Percentiles rank a stretch among this genome's conserved stretches.
Conservation (phyloP, 768 basidiomycete species). For the Kondoa subrosea region DNA sequence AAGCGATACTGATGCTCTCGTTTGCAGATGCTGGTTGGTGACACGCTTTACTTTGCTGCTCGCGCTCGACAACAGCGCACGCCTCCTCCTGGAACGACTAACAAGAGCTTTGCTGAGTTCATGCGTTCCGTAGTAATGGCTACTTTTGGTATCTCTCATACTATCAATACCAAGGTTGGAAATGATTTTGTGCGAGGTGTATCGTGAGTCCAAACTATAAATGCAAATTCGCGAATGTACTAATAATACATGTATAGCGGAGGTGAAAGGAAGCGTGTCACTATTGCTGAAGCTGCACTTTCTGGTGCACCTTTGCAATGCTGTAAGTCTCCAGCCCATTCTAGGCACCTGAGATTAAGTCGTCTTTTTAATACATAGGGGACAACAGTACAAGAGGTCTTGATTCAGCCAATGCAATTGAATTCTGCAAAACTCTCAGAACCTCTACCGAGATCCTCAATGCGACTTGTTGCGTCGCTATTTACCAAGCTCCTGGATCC, state of each 20-base stretch:
- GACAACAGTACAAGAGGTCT: conserved; percentile 58
- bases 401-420: conserved; percentile 37
- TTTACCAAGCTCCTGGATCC: conserved; percentile 17
- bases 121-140: conserved; percentile 36
- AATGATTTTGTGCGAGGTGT: conserved; percentile 37
- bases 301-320: conserved; percentile 31
- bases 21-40: conserved; percentile 45
- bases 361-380: too few relatives aligned
- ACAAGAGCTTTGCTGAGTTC: conserved; percentile 31
- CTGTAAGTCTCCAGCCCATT: too few relatives aligned
- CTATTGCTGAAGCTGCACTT: conserved; percentile 36
- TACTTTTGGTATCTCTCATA: conserved; percentile 43
- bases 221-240: too few relatives aligned
- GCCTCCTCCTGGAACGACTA: conserved; percentile 27
- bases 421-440: conserved; percentile 38
- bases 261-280: conserved; percentile 38
- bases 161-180: conserved; percentile 35
- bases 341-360: too few relatives aligned
- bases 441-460: conserved; percentile 35
- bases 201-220: too few relatives aligned
- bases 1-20: background rate
- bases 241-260: too few relatives aligned
- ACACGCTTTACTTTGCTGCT: conserved; percentile 48
- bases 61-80: conserved; percentile 35
- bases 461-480: conserved; percentile 28